A percentile compares a stretch with the other conserved stretches of the same genome.
phyloP scores from a whole-genome alignment of 306 rosid species.

The Carpinus viminea region DNA sequence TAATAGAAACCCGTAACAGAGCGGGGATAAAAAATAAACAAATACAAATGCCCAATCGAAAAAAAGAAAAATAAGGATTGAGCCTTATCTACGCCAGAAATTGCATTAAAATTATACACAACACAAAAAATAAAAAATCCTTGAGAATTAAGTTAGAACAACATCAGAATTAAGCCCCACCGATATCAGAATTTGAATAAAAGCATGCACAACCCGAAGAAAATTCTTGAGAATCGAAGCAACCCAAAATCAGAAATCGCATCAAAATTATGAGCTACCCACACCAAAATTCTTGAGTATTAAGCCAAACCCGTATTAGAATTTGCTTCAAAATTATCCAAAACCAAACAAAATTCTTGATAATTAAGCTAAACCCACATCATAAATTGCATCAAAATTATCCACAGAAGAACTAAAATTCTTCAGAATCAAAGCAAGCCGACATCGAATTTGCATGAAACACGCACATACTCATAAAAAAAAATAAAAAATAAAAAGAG shows the following conservation, averaged over 20 bases:
- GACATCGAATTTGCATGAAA: neutral
- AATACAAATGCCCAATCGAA: neutral
- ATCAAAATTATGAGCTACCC: too few species aligned
- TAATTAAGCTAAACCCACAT: conserved; percentile 4
- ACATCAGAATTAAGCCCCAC: too few species aligned
- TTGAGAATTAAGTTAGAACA: too few species aligned
- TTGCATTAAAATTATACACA: neutral
- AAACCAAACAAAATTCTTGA: neutral
- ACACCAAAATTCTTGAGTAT: neutral
- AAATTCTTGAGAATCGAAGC: too few species aligned
- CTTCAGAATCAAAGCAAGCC: conserved; percentile 1
- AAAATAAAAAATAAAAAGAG: neutral
- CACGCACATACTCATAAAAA: neutral
- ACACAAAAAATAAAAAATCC: neutral
- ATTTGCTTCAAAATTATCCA: neutral
- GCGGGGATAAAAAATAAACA: neutral
- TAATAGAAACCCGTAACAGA: neutral
- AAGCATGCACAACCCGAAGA: too few species aligned
- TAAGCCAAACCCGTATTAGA: neutral
- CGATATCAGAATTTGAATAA: too few species aligned
- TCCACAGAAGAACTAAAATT: neutral
- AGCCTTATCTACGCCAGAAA: neutral
- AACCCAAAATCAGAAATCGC: too few species aligned
- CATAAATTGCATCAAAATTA: neutral
- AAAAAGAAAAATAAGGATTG: neutral